A percentile compares a stretch with the other conserved stretches of the same genome.
phyloP scores from a whole-genome alignment of 2,329 filamentous ascomycete genomes.

The Arachnopeziza araneosa region DNA sequence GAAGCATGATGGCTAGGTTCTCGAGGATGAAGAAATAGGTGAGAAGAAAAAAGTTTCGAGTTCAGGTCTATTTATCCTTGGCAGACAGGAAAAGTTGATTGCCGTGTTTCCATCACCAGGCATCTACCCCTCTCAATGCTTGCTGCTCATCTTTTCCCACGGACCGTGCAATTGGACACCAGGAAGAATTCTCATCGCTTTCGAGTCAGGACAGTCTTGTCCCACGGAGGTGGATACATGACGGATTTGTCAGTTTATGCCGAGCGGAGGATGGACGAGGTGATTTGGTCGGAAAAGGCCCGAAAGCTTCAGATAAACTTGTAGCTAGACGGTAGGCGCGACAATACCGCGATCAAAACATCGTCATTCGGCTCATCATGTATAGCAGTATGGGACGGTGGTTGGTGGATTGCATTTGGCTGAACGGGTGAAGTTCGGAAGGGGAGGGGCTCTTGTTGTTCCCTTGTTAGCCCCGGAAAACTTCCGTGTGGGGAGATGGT shows the following conservation, averaged over 20 bases:
- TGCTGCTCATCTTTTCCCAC: background rate
- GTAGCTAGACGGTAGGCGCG: background rate
- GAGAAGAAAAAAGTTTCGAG: background rate
- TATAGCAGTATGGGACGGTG: background rate
- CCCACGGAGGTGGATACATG: background rate
- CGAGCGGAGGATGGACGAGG: background rate
- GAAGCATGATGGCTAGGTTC: background rate
- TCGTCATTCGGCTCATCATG: background rate
- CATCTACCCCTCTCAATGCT: background rate
- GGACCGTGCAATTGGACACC: background rate
- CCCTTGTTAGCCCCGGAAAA: background rate
- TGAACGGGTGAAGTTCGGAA: background rate
- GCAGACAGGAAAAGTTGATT: background rate
- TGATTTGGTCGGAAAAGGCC: background rate
- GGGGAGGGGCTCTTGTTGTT: background rate
- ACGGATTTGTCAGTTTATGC: background rate
- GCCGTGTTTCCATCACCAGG: background rate
- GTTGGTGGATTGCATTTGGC: background rate
- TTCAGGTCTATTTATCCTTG: background rate
- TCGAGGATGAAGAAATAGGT: background rate
- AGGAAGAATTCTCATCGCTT: background rate
- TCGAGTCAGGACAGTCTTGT: background rate
- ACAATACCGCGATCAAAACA: background rate
- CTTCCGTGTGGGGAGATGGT: background rate
- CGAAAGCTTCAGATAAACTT: background rate